Base-by-base conservation (phyloP, 1,284 basidiomycete genomes). In the Naganishia sp. region DNA sequence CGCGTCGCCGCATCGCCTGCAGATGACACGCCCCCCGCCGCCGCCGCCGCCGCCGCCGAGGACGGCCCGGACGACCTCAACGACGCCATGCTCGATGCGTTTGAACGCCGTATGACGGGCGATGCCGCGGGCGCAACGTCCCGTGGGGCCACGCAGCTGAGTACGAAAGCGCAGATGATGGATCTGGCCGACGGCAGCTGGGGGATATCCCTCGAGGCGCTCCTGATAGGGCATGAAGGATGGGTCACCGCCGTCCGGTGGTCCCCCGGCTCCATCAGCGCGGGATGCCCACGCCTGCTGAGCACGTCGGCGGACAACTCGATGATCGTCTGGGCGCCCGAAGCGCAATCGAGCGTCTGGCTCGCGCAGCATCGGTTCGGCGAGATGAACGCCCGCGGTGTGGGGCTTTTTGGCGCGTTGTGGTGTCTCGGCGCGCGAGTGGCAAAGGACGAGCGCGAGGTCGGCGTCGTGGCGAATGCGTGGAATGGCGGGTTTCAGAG, bases 251-350 rank as follows among this genome's bases (percentile, higher is more conserved):
- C 88, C 42, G 79, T 97, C 13, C 82, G 87, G 50, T 97, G 93
- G 92, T 84, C 87, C 21, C 86, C 87, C 1, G 70, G 71, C 25
- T 67, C 78, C 11, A 31, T 64, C 4, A 49, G 21, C 65, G 9
- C 49, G 42, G 31, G 3, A 23, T 31, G 7, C 23, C 57, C 86
- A 0, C 86, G 86, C 0, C 83, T 97, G 5, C 82, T 96, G 11
- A 94, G 92, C 15, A 89, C 91, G 2, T 94, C 94, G 0, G 88
- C 90, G 0, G 94, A 97, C 78, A 94, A 93, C 43, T 96, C 93
- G 15, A 77, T 96, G 43, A 94, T 96, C 68, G 80, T 96, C 55
- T 98, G 94, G 94, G 87, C 89, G 1, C 90, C 90, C 0, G 86
- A 88, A 0, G 77, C 83, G 2, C 70, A 82, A 4, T 62, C 80